phyloP scores from a whole-genome alignment of 2,329 filamentous ascomycete genomes.

The Xylaria digitata region DNA sequence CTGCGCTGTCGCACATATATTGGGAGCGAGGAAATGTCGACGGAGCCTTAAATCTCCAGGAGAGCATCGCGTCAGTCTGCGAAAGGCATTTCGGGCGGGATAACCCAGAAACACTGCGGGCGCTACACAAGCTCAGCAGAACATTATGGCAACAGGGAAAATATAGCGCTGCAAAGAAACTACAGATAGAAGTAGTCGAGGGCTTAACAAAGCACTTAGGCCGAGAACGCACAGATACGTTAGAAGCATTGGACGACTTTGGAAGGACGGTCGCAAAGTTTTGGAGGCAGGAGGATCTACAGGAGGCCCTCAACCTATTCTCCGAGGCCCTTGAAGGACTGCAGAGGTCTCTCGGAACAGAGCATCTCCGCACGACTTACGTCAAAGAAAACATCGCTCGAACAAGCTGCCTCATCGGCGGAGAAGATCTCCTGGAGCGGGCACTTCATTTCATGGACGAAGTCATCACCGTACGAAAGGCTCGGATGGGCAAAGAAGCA shows the following conservation, averaged over 20 bases:
- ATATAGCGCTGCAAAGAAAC: constrained; percentile 5
- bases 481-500: constrained; percentile 33
- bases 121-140: constrained; percentile 1
- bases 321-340: constrained; percentile 14
- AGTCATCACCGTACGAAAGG: constrained; percentile 26
- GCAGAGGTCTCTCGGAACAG: background rate
- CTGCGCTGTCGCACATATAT: constrained; percentile 5
- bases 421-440: background rate
- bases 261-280: constrained; percentile 9
- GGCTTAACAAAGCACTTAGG: constrained; percentile 7
- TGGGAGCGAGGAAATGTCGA: constrained; percentile 7
- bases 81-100: constrained; percentile 15
- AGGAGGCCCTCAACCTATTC: background rate
- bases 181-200: constrained; percentile 18
- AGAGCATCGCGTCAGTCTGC: background rate
- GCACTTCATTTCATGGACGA: constrained; percentile 26
- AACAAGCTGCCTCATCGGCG: constrained; percentile 13
- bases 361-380: constrained; percentile 2
- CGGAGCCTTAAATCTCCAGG: constrained; percentile 11
- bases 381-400: constrained; percentile 22
- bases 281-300: background rate
- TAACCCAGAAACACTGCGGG: constrained; percentile 17
- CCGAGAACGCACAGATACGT: background rate
- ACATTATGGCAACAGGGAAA: constrained; percentile 20
- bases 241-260: constrained; percentile 20